Evolutionary conservation across 2,329 filamentous ascomycete genomes (phyloP).

Genomic region (Capronia coronata): DNA sequence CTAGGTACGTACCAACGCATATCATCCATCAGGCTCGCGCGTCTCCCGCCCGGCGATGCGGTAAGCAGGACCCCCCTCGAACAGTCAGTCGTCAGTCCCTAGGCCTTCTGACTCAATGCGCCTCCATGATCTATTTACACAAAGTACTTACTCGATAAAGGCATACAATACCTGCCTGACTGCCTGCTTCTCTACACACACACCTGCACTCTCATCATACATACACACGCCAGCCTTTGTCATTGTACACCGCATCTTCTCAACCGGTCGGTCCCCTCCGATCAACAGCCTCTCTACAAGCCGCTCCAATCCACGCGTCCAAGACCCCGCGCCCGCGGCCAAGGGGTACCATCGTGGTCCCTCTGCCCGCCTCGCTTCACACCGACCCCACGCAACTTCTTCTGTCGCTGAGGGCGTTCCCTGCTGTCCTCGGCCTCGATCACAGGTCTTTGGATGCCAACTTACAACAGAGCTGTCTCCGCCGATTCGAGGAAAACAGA

Average conservation of each 20-base stretch:
- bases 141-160: neutral
- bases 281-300: constrained; percentile 4
- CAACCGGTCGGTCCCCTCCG: neutral
- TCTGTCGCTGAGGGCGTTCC: constrained; percentile 6
- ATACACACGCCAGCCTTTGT: too few relatives aligned
- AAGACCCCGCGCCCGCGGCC: constrained; percentile 8
- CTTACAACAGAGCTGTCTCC: constrained; percentile 17
- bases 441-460: constrained; percentile 21
- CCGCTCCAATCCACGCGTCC: constrained; percentile 9
- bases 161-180: neutral
- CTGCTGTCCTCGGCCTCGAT: constrained; percentile 8
- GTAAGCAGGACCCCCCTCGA: neutral
- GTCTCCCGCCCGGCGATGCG: neutral
- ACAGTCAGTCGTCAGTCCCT: too few relatives aligned
- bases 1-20: too few relatives aligned
- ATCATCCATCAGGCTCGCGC: neutral
- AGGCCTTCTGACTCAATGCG: constrained; percentile 1
- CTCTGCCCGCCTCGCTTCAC: neutral
- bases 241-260: neutral
- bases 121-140: neutral
- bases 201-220: too few relatives aligned
- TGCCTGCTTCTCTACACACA: neutral
- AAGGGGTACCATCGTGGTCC: constrained; percentile 1
- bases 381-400: neutral
- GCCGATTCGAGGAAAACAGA: constrained; percentile 11